Base-by-base conservation (phyloP, 208 protist species). In the Polymyxa betae region DNA sequence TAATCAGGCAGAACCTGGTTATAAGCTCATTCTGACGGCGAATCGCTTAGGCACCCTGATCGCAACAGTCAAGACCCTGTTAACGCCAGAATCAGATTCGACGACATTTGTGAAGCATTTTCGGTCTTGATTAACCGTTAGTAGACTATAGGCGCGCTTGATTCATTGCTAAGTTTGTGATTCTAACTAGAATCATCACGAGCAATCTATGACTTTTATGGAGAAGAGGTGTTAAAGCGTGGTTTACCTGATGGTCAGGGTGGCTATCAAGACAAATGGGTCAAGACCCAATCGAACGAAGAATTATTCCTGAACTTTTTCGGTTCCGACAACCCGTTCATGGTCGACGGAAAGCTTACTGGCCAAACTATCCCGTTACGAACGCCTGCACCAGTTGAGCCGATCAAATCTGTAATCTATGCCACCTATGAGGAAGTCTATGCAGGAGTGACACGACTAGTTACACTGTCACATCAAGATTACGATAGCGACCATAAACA, bases 71-170 rank as follows among this genome's bases (percentile, higher is more conserved):
- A 35, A 43, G 72, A 82, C 72, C 16, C n/a, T 5, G 40, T 43
- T 35, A 35, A 35, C 5, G 72, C 72, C 12, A 5, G 72, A 45
- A 35, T 12, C 5, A 82, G 35, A 35, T 82, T 82, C 40, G 72
- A 82, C 72, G 72, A 82, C n/a, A 82, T 82, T 35, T 82, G 72
- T 43, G 72, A 82, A 43, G 72, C 72, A 82, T 82, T 38, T 43
- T 45, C 16, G 5, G 72, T 82, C 16, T 43, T 82, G 35, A 82
- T 5, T n/a, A 45, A 35, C 72, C 35, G 72, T 82, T 38, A 82
- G 72, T 40, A 20, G n/a, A 35, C 12, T 5, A 82, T 82, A n/a
- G 12, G 40, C 16, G 72, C 5, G 72, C 5, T 5, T 20, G 16
- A 38, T 12, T 82, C n/a, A 20, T 82, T 82, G 72, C 5, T 45